Percentiles rank a stretch among this genome's conserved stretches.
Evolutionary conservation across 108 stramenopile genomes (phyloP).

Genomic region (Hondaea fermentalgiana): DNA sequence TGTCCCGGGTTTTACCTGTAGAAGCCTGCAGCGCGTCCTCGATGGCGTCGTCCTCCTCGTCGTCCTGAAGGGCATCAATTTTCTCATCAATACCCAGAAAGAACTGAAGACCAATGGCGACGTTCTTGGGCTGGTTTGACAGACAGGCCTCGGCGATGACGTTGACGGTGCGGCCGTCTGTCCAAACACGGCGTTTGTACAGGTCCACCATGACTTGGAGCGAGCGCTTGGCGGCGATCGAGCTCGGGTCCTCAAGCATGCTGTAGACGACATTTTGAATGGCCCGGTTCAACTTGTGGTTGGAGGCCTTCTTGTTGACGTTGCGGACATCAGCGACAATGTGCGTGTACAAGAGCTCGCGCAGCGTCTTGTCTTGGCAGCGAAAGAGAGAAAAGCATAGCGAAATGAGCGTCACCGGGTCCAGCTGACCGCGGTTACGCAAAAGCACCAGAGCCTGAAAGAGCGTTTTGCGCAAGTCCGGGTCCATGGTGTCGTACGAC

Average conservation of each 20-base stretch:
- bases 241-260: constrained; percentile 28
- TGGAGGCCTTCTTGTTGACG: constrained; percentile 53
- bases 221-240: constrained; percentile 53
- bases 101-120: constrained; percentile 75
- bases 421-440: constrained; percentile 73
- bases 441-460: constrained; percentile 78
- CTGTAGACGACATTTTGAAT: constrained; percentile 49
- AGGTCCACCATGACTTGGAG: constrained; percentile 83
- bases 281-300: constrained; percentile 28
- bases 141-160: constrained; percentile 70
- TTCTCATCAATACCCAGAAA: constrained; percentile 87
- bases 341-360: constrained; percentile 72
- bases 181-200: constrained; percentile 88
- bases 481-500: constrained; percentile 50
- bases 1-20: constrained; percentile 65
- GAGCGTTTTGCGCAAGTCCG: constrained; percentile 71
- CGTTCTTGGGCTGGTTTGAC: constrained; percentile 51
- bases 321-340: constrained; percentile 71
- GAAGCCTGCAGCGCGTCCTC: constrained; percentile 59
- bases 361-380: constrained; percentile 71
- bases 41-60: constrained; percentile 60
- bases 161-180: constrained; percentile 85
- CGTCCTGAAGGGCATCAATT: constrained; percentile 74
- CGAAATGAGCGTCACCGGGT: constrained; percentile 68
- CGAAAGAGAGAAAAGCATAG: constrained; percentile 83